Evolutionary conservation across 2,329 filamentous ascomycete genomes (phyloP).

Genomic region (Claviceps pazoutovae): DNA sequence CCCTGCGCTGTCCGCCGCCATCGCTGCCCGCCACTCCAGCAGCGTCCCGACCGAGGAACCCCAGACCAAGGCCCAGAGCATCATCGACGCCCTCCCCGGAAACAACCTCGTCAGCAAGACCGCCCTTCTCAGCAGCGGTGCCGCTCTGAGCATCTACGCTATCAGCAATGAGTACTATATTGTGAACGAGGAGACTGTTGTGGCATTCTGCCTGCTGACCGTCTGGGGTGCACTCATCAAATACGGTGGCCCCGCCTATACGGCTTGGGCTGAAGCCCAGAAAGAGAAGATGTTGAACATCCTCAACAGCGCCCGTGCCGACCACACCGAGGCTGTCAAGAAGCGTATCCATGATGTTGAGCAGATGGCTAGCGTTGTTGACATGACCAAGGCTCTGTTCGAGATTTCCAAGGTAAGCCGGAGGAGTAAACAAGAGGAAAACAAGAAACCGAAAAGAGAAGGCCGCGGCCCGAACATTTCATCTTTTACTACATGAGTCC

Average conservation of each 20-base stretch:
- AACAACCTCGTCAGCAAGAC: constrained; percentile 90
- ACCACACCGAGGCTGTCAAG: constrained; percentile 94
- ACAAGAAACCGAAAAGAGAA: background rate
- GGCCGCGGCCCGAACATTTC: no score
- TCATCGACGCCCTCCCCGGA: constrained; percentile 85
- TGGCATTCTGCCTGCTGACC: constrained; percentile 80
- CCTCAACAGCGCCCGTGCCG: constrained; percentile 81
- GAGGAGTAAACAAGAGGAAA: background rate
- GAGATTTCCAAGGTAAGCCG: constrained; percentile 81
- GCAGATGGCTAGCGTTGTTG: constrained; percentile 87
- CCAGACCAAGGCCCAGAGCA: constrained; percentile 92
- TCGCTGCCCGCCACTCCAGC: constrained; percentile 56
- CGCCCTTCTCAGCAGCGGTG: constrained; percentile 85
- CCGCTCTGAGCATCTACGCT: constrained; percentile 82
- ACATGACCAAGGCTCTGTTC: constrained; percentile 94
- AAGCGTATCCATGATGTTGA: constrained; percentile 84
- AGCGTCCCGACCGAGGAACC: constrained; percentile 76
- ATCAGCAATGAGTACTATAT: constrained; percentile 99
- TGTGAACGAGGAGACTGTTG: constrained; percentile 96
- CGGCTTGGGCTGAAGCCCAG: constrained; percentile 80
- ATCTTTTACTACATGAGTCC: no score
- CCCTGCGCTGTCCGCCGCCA: constrained; percentile 57
- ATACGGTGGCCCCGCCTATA: constrained; percentile 85
- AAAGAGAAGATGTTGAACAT: constrained; percentile 88
- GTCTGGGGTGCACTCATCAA: constrained; percentile 89